Evolutionary conservation across 768 basidiomycete genomes (phyloP), one percentile per base, ranked within the genome.

Genomic region (Scleroderma citrinum): DNA sequence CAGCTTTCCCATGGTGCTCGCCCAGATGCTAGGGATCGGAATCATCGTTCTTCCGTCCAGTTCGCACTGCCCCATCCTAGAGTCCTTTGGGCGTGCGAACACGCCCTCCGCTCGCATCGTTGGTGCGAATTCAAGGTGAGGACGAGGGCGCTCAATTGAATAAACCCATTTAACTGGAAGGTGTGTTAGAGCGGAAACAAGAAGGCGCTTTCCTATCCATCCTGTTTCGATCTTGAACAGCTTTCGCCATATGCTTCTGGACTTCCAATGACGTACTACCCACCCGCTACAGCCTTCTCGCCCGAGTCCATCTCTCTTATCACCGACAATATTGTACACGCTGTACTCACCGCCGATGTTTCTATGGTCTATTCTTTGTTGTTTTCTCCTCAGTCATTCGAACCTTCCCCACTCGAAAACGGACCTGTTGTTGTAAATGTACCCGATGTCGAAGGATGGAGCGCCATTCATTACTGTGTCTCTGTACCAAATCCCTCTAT

Each of bases 61-160:
- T 85, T 83, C 56, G 76, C 85, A 7, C 62, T 85, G 7, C 56
- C 71, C 5, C 83, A 88, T 62, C 76, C 82, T 0, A 73, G 69
- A 42, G 73, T 82, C 32, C 74, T 89, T 3, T 87, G 82, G 81
- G 66, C 80, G 23, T 89, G 85, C 52, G 87, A 91, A 68, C 65
- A 72, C 14, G 72, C 78, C 7, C 67, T 90, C 32, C 79, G 87
- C 42, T 73, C 71, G 46, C 76, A 76, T 61, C 72, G 86, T 44
- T 76, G 77, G 65, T 76, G 74, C 44, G 82, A 85, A 62, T 73
- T 71, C 56, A 68, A 77, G 64, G 87, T 83, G 68, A 54, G 73
- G 43, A 24, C 16, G 5, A 3, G 2, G n/a, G 4, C 26, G 23
- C 5, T 29, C 24, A 16, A 34, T 24, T 52, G 55, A 30, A 48